Conservation (phyloP, 2,329 filamentous ascomycete species). For the Paecilomyces fulvus region DNA sequence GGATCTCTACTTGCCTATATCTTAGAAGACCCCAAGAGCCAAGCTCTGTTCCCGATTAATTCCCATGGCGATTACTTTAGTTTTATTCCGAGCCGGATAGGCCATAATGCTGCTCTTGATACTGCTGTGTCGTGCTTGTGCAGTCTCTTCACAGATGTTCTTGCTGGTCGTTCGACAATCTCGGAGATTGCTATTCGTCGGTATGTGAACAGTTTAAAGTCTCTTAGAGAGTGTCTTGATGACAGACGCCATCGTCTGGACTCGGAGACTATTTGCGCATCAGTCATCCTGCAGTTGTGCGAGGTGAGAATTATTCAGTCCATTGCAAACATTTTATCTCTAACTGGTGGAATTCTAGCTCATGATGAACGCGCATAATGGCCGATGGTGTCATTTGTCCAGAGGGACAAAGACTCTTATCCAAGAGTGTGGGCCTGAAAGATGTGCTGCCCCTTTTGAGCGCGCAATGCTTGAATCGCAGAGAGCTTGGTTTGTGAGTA, state of each 20-base stretch:
- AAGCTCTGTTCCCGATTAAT: slow-evolving; percentile 1
- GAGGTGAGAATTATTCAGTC: slow-evolving; percentile 2
- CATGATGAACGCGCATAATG: slow-evolving; percentile 4
- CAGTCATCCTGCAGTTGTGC: slow-evolving; percentile 9
- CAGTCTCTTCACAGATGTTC: slow-evolving; percentile 1
- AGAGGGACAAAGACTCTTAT: slow-evolving; percentile 8
- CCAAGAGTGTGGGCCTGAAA: slow-evolving; percentile 4
- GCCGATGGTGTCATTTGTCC: slow-evolving; percentile 8
- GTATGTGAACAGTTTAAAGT: slow-evolving; percentile 1
- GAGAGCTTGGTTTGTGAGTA: slow-evolving; percentile 8
- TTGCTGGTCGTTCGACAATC: background rate
- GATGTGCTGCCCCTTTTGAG: slow-evolving; percentile 6
- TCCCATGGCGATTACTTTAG: slow-evolving; percentile 2
- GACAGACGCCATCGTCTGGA: background rate
- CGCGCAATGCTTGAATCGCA: slow-evolving; percentile 10
- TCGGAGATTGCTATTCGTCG: background rate
- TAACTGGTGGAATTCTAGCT: slow-evolving; percentile 1
- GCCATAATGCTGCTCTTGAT: slow-evolving; percentile 2
- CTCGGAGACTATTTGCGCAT: slow-evolving; percentile 8
- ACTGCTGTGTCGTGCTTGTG: slow-evolving; percentile 1
- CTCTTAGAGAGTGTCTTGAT: slow-evolving; percentile 2
- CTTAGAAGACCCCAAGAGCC: background rate
- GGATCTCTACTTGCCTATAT: background rate
- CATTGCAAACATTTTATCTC: background rate
- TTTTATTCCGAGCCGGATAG: slow-evolving; percentile 2